phyloP scores from a whole-genome alignment of 495 filamentous ascomycete genomes.

The Thozetella sp. region DNA sequence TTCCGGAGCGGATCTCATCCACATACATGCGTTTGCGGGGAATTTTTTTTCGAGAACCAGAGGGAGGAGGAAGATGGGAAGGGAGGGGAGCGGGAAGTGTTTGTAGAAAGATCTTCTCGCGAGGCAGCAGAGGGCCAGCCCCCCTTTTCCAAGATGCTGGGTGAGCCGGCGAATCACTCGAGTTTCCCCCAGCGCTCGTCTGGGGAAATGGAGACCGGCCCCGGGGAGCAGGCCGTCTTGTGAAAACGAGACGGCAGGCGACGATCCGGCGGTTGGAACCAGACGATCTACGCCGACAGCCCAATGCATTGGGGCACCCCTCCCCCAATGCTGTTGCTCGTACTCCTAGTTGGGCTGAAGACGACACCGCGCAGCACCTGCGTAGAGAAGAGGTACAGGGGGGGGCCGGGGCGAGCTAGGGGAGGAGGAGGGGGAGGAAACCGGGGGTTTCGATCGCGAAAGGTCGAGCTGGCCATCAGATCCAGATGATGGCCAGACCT shows the following conservation, averaged over 20 bases:
- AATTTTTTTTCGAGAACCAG: conserved; percentile 11
- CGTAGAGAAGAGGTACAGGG: no score
- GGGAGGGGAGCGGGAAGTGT: conserved; percentile 11
- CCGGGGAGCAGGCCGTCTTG: conserved; percentile 3
- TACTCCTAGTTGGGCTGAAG: no score
- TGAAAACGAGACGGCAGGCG: conserved; percentile 22
- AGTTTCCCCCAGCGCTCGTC: conserved; percentile 21
- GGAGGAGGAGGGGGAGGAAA: neutral
- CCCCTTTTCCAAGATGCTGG: conserved; percentile 21
- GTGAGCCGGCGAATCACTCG: conserved; percentile 16
- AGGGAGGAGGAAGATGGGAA: conserved; percentile 6
- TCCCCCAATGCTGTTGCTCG: neutral
- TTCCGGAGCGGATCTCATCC: conserved; percentile 15
- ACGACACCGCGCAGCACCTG: no score
- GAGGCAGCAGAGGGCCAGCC: neutral
- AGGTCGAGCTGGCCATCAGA: neutral
- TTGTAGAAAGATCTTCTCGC: conserved; percentile 10
- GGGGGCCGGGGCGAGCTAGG: neutral
- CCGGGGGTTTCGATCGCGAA: neutral
- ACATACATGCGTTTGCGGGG: conserved; percentile 6
- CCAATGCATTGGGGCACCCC: conserved; percentile 1
- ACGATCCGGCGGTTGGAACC: conserved; percentile 24
- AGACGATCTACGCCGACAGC: conserved; percentile 12
- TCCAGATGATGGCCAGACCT: no score
- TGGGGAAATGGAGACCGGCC: neutral